Evolutionary conservation across 768 basidiomycete species (phyloP).

Genomic region (Mycena capillaripes): DNA sequence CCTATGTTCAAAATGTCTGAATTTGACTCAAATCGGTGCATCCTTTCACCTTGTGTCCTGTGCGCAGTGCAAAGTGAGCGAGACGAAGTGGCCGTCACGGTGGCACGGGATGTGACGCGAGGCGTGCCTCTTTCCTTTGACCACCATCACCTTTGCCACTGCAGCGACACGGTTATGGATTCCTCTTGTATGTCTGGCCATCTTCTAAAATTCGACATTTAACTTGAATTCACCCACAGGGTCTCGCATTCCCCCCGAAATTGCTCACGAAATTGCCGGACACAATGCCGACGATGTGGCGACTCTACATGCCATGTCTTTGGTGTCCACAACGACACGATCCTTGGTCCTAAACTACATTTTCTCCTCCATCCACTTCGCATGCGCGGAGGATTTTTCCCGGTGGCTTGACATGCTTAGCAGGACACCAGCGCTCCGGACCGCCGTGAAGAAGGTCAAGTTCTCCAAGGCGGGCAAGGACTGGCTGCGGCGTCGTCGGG

Average conservation of each 20-base stretch:
- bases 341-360: conserved; percentile 2
- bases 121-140: background rate
- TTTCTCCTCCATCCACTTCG: conserved; percentile 21
- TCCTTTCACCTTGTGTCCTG: background rate
- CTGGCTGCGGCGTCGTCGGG: background rate
- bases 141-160: no score
- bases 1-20: background rate
- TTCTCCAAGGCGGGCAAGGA: background rate
- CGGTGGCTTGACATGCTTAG: conserved; percentile 25
- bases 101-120: background rate
- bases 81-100: background rate
- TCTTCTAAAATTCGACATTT: no score
- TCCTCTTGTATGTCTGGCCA: no score
- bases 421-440: conserved; percentile 9
- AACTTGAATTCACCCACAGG: no score
- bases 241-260: conserved; percentile 25
- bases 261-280: conserved; percentile 14
- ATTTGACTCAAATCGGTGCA: background rate
- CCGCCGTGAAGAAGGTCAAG: conserved; percentile 19
- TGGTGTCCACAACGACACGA: conserved; percentile 19
- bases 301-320: conserved; percentile 17
- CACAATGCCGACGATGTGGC: conserved; percentile 21
- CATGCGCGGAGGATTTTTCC: conserved; percentile 21
- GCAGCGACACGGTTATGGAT: no score
- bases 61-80: background rate